These are phyloP conservation scores for Metschnikowia baotianmanensis DNA, from an alignment of 805 yeast species.

Conservation along the genomic window DNA sequence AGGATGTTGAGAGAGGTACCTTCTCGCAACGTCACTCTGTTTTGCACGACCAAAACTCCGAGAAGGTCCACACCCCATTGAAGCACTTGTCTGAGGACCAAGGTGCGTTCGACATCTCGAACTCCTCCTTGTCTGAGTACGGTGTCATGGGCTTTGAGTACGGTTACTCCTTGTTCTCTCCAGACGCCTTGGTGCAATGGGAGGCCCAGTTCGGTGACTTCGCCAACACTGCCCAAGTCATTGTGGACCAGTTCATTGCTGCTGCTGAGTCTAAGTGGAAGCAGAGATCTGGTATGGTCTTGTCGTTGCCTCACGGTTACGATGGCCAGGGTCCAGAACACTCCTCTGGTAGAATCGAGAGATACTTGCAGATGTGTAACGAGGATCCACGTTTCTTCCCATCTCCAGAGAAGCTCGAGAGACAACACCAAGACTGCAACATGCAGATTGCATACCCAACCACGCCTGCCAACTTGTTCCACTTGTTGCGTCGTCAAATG, in stretches of 20 bases:
- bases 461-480: slow-evolving; percentile 96
- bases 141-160: slow-evolving; percentile 99
- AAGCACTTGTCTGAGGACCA: slow-evolving; percentile 75
- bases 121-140: slow-evolving; percentile 95
- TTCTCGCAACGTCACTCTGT: slow-evolving; percentile 99
- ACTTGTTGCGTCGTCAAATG: slow-evolving; percentile 96
- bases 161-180: slow-evolving; percentile 96
- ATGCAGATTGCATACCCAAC: slow-evolving; percentile 98
- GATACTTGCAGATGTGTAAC: slow-evolving; percentile 92
- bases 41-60: slow-evolving; percentile 91
- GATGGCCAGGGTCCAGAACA: slow-evolving; percentile 99
- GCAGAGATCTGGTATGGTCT: slow-evolving; percentile 94
- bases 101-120: slow-evolving; percentile 82
- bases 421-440: slow-evolving; percentile 99
- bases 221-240: slow-evolving; percentile 98
- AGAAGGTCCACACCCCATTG: slow-evolving; percentile 80
- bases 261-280: slow-evolving; percentile 99
- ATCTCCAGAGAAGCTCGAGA: slow-evolving; percentile 75
- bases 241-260: slow-evolving; percentile 93
- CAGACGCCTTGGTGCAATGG: slow-evolving; percentile 97
- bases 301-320: slow-evolving; percentile 97
- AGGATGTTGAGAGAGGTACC: slow-evolving; percentile 99
- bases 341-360: slow-evolving; percentile 95
- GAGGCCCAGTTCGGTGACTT: slow-evolving; percentile 99
- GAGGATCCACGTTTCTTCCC: slow-evolving; percentile 98